phyloP scores from a whole-genome alignment of 495 filamentous ascomycete genomes.

The Endocarpon pusillum region DNA sequence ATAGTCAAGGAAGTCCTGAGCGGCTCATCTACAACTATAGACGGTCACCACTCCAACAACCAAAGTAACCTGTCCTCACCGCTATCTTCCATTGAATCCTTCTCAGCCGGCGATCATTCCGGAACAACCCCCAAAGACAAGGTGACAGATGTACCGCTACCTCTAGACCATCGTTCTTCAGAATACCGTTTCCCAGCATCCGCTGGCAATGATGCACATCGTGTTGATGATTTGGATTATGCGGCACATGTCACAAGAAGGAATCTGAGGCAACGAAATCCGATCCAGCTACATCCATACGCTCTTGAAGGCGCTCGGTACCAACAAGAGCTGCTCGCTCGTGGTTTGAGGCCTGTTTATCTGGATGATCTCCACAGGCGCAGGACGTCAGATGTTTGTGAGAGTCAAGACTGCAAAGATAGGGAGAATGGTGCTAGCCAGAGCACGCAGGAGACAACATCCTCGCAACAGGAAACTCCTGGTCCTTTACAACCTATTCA shows the following conservation, averaged over 20 bases:
- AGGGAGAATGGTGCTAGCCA: slow-evolving; percentile 28
- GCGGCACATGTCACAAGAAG: too few species aligned
- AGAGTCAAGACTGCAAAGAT: slow-evolving; percentile 34
- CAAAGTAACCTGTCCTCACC: too few species aligned
- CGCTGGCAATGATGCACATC: too few species aligned
- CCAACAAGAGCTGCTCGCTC: slow-evolving; percentile 36
- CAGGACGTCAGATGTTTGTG: slow-evolving; percentile 8
- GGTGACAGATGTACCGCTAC: too few species aligned
- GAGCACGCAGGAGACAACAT: slow-evolving; percentile 1
- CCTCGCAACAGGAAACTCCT: slow-evolving; percentile 6
- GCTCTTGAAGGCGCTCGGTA: slow-evolving; percentile 51
- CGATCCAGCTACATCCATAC: slow-evolving; percentile 63
- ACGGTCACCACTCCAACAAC: too few species aligned
- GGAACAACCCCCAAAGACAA: too few species aligned
- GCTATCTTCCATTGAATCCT: too few species aligned
- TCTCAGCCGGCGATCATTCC: too few species aligned
- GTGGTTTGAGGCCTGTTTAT: slow-evolving; percentile 45
- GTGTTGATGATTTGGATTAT: too few species aligned
- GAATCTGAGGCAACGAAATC: slow-evolving; percentile 48
- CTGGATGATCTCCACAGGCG: slow-evolving; percentile 18
- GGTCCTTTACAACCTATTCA: slow-evolving; percentile 21
- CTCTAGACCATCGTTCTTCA: too few species aligned
- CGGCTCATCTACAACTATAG: too few species aligned
- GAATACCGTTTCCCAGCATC: too few species aligned
- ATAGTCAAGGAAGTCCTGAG: neutral